Evolutionary conservation across 2,329 filamentous ascomycete genomes (phyloP).

Genomic region (Parascedosporium putredinis): DNA sequence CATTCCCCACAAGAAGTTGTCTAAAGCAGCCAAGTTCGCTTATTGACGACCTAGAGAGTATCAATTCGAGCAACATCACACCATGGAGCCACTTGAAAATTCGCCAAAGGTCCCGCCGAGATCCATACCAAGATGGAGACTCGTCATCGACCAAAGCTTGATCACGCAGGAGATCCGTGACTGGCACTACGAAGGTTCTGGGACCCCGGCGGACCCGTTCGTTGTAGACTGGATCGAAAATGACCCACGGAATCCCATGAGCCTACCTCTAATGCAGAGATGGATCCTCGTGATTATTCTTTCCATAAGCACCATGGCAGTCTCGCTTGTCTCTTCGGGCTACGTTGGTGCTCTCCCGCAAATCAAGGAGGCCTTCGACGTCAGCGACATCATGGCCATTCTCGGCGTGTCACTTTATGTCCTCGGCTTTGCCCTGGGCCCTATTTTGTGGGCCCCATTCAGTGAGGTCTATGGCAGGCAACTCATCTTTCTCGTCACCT

Average conservation of each 20-base stretch:
- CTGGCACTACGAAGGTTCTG: constrained; percentile 46
- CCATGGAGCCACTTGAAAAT: neutral
- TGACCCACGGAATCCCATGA: constrained; percentile 58
- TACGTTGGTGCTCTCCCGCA: constrained; percentile 44
- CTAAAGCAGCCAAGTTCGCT: too few species aligned
- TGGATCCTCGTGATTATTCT: constrained; percentile 53
- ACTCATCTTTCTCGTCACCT: constrained; percentile 49
- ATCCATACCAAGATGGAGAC: constrained; percentile 28
- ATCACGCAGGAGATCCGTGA: constrained; percentile 46
- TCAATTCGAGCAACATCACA: too few species aligned
- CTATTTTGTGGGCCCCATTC: constrained; percentile 56
- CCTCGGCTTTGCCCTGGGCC: constrained; percentile 50
- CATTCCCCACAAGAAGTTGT: too few species aligned
- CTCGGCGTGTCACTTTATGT: constrained; percentile 53
- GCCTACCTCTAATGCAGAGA: constrained; percentile 45
- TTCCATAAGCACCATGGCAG: constrained; percentile 56
- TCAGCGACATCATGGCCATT: neutral
- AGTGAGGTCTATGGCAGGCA: constrained; percentile 56
- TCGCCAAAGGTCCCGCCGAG: neutral
- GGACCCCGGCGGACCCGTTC: constrained; percentile 58
- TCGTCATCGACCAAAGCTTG: constrained; percentile 47
- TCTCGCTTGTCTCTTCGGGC: constrained; percentile 60
- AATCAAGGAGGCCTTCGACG: neutral
- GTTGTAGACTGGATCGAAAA: constrained; percentile 57
- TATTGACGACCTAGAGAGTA: too few species aligned